Base-by-base conservation (phyloP, 2,329 filamentous ascomycete genomes). In the Penicillium sp. region DNA sequence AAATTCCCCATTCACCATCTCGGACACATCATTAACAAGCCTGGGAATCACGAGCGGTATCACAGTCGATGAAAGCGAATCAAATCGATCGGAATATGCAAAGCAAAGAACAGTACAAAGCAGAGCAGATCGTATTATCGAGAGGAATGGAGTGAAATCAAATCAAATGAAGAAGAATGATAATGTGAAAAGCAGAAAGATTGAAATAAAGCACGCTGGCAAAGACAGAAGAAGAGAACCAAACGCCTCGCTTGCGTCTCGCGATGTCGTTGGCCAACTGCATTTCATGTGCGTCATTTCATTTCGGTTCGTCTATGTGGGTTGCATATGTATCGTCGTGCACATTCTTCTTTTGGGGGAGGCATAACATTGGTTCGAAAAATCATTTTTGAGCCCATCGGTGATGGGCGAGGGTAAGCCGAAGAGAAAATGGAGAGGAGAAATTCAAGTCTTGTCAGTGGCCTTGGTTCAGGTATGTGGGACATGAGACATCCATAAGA, bases 281-380 rank as follows among this genome's bases (percentile, higher is more conserved):
- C 55, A 58, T 58, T 60, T 62, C 61, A 63, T 62, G 61, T 56
- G 63, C 57, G 56, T 67, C 64, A 53, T 67, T 65, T 65, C 64
- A 59, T 66, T 59, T 64, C 62, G 60, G 64, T 64, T 67, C 64
- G 60, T 67, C 64, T 65, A 65, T 67, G 53, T 56, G 56, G 53
- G 49, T 59, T 53, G 63, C 62, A 55, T 65, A 60, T 64, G 58
- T 63, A 65, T 65, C 56, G 53, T 65, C 61, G 51, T 60, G 61
- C 63, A 59, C 60, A 63, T 64, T 63, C 59, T 58, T 63, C 55
- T 64, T 59, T 58, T 51, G 35, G 44, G 21, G 33, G 48, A 37
- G 52, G 48, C 56, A 41, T 57, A 53, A 56, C 22, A 52, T 49
- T 50, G 59, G 21, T 37, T 57, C 45, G 53, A 29, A 44, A 51